Conservation (phyloP, 306 rosid species). For the Prosopis cineraria region DNA sequence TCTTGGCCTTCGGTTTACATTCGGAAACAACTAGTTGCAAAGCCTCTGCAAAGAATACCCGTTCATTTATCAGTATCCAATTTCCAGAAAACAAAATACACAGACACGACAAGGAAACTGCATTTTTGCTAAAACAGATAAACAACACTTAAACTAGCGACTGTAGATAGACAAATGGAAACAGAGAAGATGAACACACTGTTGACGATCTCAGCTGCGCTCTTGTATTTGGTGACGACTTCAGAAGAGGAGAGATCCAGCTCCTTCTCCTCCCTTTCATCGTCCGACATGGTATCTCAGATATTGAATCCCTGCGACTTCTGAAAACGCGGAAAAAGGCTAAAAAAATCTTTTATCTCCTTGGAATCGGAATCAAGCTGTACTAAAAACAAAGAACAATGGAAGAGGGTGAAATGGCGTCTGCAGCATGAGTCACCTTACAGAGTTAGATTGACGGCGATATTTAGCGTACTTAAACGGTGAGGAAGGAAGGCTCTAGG, state of each 20-base stretch:
- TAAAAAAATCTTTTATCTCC: neutral
- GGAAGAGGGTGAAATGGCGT: neutral
- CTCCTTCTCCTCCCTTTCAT: slow-evolving; percentile 82
- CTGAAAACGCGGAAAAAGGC: neutral
- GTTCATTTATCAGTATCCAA: neutral
- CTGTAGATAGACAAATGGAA: neutral
- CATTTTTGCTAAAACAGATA: neutral
- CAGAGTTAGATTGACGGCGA: slow-evolving; percentile 26
- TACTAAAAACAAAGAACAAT: neutral
- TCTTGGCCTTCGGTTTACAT: slow-evolving; percentile 79
- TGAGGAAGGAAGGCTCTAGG: slow-evolving; percentile 32
- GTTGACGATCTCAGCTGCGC: slow-evolving; percentile 66
- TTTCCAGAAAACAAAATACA: neutral
- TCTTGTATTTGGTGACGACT: slow-evolving; percentile 75
- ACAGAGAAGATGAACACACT: slow-evolving; percentile 37
- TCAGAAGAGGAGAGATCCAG: slow-evolving; percentile 71
- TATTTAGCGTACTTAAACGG: neutral
- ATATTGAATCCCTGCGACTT: neutral
- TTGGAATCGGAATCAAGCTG: neutral
- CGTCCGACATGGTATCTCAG: slow-evolving; percentile 55
- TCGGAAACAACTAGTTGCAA: slow-evolving; percentile 74
- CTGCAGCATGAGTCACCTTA: slow-evolving; percentile 16
- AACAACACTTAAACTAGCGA: neutral
- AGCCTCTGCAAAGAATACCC: slow-evolving; percentile 55
- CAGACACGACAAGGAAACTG: neutral